Base-by-base conservation (phyloP, 2,329 filamentous ascomycete species). In the Alternaria sp. region DNA sequence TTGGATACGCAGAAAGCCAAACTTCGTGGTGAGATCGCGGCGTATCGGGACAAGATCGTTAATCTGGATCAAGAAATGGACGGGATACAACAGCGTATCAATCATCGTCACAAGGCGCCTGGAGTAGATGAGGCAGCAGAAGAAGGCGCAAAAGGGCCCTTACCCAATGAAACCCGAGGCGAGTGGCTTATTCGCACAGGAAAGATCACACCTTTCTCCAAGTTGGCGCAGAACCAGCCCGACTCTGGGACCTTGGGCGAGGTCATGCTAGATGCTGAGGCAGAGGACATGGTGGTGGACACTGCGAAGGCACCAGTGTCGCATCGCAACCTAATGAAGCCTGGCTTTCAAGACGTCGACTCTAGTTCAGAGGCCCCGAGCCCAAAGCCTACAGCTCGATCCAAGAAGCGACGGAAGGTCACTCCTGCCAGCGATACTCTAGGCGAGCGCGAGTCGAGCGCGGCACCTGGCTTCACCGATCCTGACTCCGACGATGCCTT, bases 181-280 rank as follows among this genome's bases (percentile, higher is more conserved):
- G 93, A 97, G 45, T 99, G 91, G 74, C 85, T 99, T 45, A 95
- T 99, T 48, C 88, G 95, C 28, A 99, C 94, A 0, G 95, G 95
- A 61, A 98, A 98, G 79, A 98, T 99, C 67, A 99, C 95, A 0
- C 95, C 95, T 0, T 99, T 99, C 72, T 91, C 93, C 7, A 91
- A 89, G 63, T 85, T 96, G 68, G 87, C 86, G 13, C 83, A 86
- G n/a, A 80, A 88, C 2, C 81, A 86, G 28, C 86, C 85, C 3
- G 83, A 88, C 3, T 83, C 88, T 42, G 89, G 89, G 2, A 89
- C 88, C 59, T 81, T 97, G 14, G 89, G 90, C 10, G 88, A 93
- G 70, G 90, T 89, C 2, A 85, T 97, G 58, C 80, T 93, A 13
- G 91, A 96, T 73, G 92, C 91, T 0, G 93, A 97, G 72, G 89